These are phyloP conservation scores for Otatea glauca DNA, from an alignment of 176 grass and related monocot genomes.

Conservation along the genomic window DNA sequence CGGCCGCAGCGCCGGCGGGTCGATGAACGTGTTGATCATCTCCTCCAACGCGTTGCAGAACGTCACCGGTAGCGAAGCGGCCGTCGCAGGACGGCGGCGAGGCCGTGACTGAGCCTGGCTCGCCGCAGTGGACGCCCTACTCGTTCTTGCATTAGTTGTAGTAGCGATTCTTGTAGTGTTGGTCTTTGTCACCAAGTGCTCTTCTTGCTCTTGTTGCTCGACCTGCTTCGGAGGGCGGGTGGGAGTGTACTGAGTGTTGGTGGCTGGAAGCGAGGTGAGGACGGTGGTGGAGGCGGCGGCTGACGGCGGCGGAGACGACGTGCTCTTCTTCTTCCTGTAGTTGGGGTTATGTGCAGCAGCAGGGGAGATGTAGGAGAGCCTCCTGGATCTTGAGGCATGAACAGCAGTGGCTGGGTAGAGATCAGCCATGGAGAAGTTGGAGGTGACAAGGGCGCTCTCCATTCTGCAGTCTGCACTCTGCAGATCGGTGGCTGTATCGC, in stretches of 20 bases:
- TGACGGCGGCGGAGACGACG: conserved; percentile 26
- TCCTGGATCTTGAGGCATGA: conserved; percentile 27
- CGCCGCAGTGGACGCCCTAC: not conserved
- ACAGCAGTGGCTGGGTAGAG: conserved; percentile 14
- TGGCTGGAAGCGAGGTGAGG: conserved; percentile 44
- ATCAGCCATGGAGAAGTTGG: conserved; percentile 39
- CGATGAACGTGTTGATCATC: conserved; percentile 87
- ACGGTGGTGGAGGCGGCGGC: conserved; percentile 35
- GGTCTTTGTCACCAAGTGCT: not conserved
- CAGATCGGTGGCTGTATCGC: not conserved
- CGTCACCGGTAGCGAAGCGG: conserved; percentile 50
- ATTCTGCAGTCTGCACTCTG: conserved; percentile 22
- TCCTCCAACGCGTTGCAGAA: conserved; percentile 89
- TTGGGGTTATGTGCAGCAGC: conserved; percentile 31
- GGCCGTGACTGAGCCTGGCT: conserved; percentile 1
- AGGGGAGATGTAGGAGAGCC: conserved; percentile 45
- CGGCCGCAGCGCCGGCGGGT: conserved; percentile 73
- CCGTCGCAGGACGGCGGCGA: conserved; percentile 25
- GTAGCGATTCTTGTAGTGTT: conserved; percentile 10
- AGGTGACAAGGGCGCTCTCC: conserved; percentile 53
- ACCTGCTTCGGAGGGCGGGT: not conserved
- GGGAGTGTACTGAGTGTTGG: conserved; percentile 9
- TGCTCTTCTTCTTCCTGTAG: conserved; percentile 43
- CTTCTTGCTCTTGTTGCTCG: conserved; percentile 14
- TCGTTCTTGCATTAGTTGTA: not conserved